Base-by-base conservation (phyloP, 306 rosid species). In the Dryas alaskensis region DNA sequence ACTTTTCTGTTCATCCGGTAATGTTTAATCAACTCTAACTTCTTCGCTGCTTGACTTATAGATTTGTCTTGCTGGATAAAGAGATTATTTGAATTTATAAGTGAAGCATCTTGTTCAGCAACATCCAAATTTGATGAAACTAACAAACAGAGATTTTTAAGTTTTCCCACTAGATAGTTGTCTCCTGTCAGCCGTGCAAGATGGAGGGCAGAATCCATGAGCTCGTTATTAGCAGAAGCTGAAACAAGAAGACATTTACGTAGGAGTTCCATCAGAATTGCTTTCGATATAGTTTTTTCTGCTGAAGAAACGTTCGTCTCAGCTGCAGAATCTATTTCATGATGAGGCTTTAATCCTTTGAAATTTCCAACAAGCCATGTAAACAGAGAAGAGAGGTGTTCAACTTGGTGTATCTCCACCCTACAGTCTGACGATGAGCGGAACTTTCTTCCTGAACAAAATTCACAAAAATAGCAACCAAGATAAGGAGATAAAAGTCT, bases 381-480 rank as follows among this genome's bases (percentile, higher is more conserved):
- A 77, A 95, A 95, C 81, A 92, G 81, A 81, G 85, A 83, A 73
- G 92, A 83, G 48, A 92, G 90, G 63, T 73, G 83, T 69, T 83
- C 78, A 63, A 77, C 79, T 73, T 55, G 85, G 69, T 45, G 37
- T 69, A 77, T 65, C 75, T 58, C 82, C 66, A 66, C n/a, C 76
- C 74, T 69, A 4, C 66, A 22, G 69, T 73, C 81, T 51, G 89
- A 70, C 40, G 85, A 55, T 64, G 73, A 58, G 58, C 51, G 12
- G 66, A 44, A 48, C 25, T 64, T 73, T 59, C 76, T 62, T 65
- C 81, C 97, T 90, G 53, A 75, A 74, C 45, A 22, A 78, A 44
- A 16, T 65, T 13, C n/a, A 70, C 47, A 69, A 42, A 60, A 8
- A 17, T 42, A 78, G 31, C 47, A 54, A 75, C 25, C 50, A 60